Conservation (phyloP, 176 grass and related monocot species). For the Zea luxurians region DNA sequence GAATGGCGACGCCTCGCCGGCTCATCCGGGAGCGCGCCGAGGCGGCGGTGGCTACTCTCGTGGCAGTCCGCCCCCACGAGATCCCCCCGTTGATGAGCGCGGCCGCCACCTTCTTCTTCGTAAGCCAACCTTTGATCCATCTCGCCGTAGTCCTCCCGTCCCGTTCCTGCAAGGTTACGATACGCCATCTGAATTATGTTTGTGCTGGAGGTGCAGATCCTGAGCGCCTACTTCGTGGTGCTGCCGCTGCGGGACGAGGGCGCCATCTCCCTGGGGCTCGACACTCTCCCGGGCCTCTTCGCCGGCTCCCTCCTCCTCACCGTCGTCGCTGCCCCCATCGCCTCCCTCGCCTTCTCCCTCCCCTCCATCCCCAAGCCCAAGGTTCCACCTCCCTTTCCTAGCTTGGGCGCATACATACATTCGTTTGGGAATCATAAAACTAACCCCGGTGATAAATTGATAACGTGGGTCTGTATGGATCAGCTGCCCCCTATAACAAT, state of each 20-base stretch:
- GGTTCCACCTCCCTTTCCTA: conserved; percentile 18
- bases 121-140: conserved; percentile 32
- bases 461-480: neutral
- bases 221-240: conserved; percentile 85
- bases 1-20: conserved; percentile 6
- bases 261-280: conserved; percentile 76
- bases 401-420: neutral
- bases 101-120: conserved; percentile 94
- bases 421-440: neutral
- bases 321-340: conserved; percentile 73
- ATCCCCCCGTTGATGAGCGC: conserved; percentile 60
- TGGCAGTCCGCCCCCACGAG: conserved; percentile 71
- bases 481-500: neutral
- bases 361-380: conserved; percentile 72
- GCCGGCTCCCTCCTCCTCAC: conserved; percentile 82
- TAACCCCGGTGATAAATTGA: neutral
- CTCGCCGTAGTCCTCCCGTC: neutral
- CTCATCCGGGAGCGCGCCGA: conserved; percentile 44
- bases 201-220: conserved; percentile 42
- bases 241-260: conserved; percentile 88
- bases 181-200: neutral
- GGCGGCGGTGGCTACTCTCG: conserved; percentile 54
- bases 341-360: conserved; percentile 80
- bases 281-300: conserved; percentile 71
- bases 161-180: neutral